These are phyloP conservation scores for Hortaea werneckii DNA, from an alignment of 2,329 filamentous ascomycete genomes.

Conservation along the genomic window DNA sequence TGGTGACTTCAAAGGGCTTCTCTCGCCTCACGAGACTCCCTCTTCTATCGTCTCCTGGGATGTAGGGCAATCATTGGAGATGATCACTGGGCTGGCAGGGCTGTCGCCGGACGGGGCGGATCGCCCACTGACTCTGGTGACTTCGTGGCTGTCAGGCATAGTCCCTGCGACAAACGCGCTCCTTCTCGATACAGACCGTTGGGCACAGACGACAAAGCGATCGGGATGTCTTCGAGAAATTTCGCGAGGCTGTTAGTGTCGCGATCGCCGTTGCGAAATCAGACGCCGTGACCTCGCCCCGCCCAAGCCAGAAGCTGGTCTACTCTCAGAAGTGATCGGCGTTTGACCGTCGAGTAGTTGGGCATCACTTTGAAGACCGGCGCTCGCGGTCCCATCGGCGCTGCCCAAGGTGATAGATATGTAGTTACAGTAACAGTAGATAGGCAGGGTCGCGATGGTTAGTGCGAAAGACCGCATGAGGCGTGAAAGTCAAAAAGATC, in stretches of 20 bases:
- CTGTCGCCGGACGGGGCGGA: too few relatives aligned
- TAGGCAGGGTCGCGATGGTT: too few relatives aligned
- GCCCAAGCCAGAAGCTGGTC: background rate
- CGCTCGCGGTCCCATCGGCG: background rate
- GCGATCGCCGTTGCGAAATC: background rate
- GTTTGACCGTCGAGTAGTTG: slow-evolving; percentile 1
- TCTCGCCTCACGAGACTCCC: too few relatives aligned
- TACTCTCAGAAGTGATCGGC: background rate
- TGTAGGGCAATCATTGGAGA: too few relatives aligned
- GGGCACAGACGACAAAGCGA: background rate
- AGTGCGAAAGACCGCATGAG: too few relatives aligned
- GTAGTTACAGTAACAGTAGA: too few relatives aligned
- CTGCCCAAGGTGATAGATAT: background rate
- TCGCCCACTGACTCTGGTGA: too few relatives aligned
- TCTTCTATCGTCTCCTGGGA: too few relatives aligned
- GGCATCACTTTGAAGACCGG: background rate
- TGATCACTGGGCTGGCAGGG: too few relatives aligned
- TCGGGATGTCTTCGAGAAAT: background rate
- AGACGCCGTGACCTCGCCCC: background rate
- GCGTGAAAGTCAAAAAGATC: too few relatives aligned
- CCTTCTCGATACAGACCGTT: background rate
- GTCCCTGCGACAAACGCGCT: background rate
- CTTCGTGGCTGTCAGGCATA: too few relatives aligned
- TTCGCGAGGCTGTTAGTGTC: slow-evolving; percentile 1
- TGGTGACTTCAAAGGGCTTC: too few relatives aligned